Evolutionary conservation across 2,329 filamentous ascomycete genomes (phyloP).

Genomic region (Paecilomyces sp.): DNA sequence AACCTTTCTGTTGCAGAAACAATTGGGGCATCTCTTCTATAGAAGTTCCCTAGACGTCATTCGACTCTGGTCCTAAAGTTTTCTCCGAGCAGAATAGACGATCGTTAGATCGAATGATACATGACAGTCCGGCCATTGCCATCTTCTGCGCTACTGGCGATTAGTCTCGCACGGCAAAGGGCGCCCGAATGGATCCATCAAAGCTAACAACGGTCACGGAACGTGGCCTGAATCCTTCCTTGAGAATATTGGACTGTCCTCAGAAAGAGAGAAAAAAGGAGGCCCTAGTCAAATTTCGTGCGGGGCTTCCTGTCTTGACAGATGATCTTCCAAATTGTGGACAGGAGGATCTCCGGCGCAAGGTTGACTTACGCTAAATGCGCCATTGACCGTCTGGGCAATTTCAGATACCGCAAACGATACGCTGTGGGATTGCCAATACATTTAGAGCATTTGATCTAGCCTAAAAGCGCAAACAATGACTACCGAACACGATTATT

Average conservation of each 20-base stretch:
- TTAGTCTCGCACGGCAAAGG: background rate
- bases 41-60: background rate
- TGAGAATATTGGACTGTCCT: background rate
- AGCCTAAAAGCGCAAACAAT: background rate
- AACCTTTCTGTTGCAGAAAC: background rate
- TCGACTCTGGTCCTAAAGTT: background rate
- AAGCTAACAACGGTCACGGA: background rate
- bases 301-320: background rate
- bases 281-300: background rate
- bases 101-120: background rate
- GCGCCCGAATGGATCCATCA: background rate
- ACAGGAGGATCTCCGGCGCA: background rate
- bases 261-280: background rate
- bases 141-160: background rate
- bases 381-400: background rate
- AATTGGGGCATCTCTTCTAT: background rate
- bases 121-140: background rate
- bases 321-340: background rate
- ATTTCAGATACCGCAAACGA: background rate
- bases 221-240: background rate
- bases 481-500: background rate
- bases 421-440: background rate
- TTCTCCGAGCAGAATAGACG: background rate
- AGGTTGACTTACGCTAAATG: background rate
- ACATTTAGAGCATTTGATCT: background rate